Conservation (phyloP, 1,284 basidiomycete species). For the Phenoliferia sp. region DNA sequence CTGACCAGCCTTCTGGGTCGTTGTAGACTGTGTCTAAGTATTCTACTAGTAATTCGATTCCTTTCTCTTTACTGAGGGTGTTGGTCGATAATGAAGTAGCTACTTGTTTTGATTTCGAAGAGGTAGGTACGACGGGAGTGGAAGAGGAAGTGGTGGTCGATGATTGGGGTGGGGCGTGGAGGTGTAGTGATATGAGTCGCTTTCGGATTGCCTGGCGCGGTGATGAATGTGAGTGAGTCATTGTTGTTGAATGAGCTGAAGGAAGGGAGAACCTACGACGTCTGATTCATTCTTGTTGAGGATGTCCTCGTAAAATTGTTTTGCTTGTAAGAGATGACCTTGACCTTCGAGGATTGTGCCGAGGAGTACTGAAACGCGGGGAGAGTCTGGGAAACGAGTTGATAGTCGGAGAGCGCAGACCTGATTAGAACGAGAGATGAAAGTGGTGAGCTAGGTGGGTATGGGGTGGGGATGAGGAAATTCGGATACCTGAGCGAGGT, state of each 20-base stretch:
- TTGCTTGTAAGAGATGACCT: conserved; percentile 48
- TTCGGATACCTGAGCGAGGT: conserved; percentile 70
- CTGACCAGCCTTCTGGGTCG: conserved; percentile 86
- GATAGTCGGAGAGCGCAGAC: conserved; percentile 62
- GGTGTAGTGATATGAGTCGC: conserved; percentile 65
- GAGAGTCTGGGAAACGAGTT: conserved; percentile 71
- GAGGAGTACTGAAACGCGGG: conserved; percentile 73
- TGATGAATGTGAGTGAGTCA: neutral
- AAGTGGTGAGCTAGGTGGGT: neutral
- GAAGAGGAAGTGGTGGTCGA: conserved; percentile 43
- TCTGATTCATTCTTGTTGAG: conserved; percentile 68
- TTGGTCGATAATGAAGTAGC: conserved; percentile 37
- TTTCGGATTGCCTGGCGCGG: conserved; percentile 67
- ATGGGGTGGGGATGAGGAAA: neutral
- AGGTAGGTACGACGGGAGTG: neutral
- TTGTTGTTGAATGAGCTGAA: neutral
- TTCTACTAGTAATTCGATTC: conserved; percentile 67
- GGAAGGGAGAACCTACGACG: conserved; percentile 54
- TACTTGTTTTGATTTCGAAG: conserved; percentile 9
- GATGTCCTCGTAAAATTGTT: conserved; percentile 64
- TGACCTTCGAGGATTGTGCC: conserved; percentile 80
- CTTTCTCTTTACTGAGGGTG: conserved; percentile 45
- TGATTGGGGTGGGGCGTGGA: conserved; percentile 44
- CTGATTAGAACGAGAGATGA: too few species aligned
- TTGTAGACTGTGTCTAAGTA: conserved; percentile 91